A percentile compares a stretch with the other conserved stretches of the same genome.
Evolutionary conservation across 768 basidiomycete species (phyloP).

Genomic region (Baorangia bicolor): DNA sequence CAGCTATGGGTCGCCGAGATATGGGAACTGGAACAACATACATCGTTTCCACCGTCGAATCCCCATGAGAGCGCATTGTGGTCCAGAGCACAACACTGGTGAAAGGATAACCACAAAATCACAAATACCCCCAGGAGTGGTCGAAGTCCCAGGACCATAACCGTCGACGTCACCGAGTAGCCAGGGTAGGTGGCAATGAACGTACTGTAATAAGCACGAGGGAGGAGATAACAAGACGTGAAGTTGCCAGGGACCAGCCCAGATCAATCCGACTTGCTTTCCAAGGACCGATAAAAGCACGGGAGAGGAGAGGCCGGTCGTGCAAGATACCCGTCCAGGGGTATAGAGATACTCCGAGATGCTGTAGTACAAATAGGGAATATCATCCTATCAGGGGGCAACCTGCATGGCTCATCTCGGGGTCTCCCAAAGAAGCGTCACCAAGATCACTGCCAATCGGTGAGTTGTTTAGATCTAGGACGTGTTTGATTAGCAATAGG

Average conservation of each 20-base stretch:
- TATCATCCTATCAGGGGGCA: not conserved
- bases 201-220: not conserved
- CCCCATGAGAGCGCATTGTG: not conserved
- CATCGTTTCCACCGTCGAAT: not conserved
- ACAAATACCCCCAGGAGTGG: not conserved
- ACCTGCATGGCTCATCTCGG: not conserved
- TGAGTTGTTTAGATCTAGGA: not conserved
- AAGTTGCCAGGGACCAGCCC: conserved; percentile 17
- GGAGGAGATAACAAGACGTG: not conserved
- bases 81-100: conserved; percentile 3
- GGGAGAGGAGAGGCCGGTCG: not conserved
- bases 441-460: conserved; percentile 13
- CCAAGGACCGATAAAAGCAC: not conserved
- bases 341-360: not conserved
- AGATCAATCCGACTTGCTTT: not conserved
- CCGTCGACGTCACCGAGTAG: not conserved
- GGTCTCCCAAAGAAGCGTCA: not conserved
- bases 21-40: not conserved
- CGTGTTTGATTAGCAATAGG: not conserved
- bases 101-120: not conserved
- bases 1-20: not conserved
- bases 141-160: conserved; percentile 14
- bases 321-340: not conserved
- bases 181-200: not conserved
- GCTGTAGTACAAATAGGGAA: not conserved